phyloP scores from a whole-genome alignment of 1,284 basidiomycete species.

The Mycena sp. region DNA sequence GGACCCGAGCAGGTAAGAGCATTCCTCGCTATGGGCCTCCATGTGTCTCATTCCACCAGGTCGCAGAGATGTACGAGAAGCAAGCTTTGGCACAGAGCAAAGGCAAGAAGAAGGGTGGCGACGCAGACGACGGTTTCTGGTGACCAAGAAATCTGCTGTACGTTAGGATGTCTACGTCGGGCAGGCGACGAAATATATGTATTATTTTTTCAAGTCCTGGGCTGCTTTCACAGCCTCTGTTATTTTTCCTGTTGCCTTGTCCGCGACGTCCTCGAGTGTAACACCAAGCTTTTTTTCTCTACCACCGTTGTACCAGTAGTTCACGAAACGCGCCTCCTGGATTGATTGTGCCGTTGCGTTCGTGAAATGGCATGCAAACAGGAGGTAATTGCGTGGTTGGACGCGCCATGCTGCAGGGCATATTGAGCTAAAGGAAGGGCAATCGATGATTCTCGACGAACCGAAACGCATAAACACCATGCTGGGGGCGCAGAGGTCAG shows the following conservation, averaged over 20 bases:
- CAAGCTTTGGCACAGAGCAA: slow-evolving; percentile 84
- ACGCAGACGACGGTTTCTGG: slow-evolving; percentile 92
- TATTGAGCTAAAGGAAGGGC: neutral
- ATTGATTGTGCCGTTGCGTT: slow-evolving; percentile 88
- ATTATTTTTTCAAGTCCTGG: slow-evolving; percentile 36
- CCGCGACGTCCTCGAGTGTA: slow-evolving; percentile 38
- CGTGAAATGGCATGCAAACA: slow-evolving; percentile 92
- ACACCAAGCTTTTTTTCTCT: slow-evolving; percentile 69
- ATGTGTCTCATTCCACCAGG: slow-evolving; percentile 56
- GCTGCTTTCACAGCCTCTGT: slow-evolving; percentile 58
- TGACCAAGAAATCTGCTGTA: slow-evolving; percentile 43
- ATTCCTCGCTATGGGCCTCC: neutral
- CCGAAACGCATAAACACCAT: slow-evolving; percentile 97
- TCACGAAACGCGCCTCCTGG: slow-evolving; percentile 86
- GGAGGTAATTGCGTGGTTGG: slow-evolving; percentile 92
- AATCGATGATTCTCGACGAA: slow-evolving; percentile 43
- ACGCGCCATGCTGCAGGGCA: slow-evolving; percentile 84
- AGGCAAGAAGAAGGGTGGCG: slow-evolving; percentile 74
- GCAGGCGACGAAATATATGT: slow-evolving; percentile 15
- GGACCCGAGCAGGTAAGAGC: slow-evolving; percentile 84
- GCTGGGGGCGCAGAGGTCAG: slow-evolving; percentile 51
- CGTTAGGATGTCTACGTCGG: slow-evolving; percentile 20
- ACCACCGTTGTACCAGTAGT: slow-evolving; percentile 90
- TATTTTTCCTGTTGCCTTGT: slow-evolving; percentile 52
- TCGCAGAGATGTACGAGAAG: slow-evolving; percentile 94